A percentile compares a stretch with the other conserved stretches of the same genome.
These are phyloP conservation scores for Cupressus sempervirens DNA, from an alignment of 75 land plant species.

Conservation along the genomic window DNA sequence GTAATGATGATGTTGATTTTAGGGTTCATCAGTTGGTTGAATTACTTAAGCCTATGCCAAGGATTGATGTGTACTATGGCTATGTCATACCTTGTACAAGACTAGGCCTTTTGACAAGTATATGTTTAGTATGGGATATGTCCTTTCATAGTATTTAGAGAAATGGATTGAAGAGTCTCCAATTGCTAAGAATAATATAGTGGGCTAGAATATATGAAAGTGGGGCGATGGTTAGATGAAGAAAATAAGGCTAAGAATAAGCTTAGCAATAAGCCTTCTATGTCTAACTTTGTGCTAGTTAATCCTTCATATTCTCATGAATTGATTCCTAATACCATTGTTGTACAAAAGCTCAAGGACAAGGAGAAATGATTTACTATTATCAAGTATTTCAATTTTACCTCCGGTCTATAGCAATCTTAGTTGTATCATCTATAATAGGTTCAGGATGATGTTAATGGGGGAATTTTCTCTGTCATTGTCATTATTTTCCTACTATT, in stretches of 20 bases:
- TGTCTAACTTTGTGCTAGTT: conserved; percentile 30
- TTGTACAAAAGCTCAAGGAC: conserved; percentile 35
- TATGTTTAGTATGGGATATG: conserved; percentile 50
- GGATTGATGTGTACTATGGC: too few species aligned
- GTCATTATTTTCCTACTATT: too few species aligned
- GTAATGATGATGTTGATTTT: too few species aligned
- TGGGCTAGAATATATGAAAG: conserved; percentile 63
- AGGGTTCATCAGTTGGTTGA: too few species aligned
- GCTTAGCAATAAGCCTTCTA: too few species aligned
- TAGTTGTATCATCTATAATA: too few species aligned
- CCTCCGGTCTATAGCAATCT: too few species aligned
- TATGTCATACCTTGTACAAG: neutral
- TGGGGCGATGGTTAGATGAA: conserved; percentile 52
- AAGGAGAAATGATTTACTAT: too few species aligned
- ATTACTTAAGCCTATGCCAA: too few species aligned
- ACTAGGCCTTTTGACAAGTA: conserved; percentile 42
- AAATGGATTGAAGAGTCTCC: conserved; percentile 9
- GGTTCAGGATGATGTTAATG: neutral
- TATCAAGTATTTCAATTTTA: too few species aligned
- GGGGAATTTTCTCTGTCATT: neutral
- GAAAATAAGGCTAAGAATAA: conserved; percentile 43
- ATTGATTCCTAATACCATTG: conserved; percentile 47
- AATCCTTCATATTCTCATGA: conserved; percentile 38
- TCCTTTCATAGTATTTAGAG: too few species aligned
- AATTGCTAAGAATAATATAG: conserved; percentile 27